Evolutionary conservation across 192 early-diverging fungal genomes (phyloP).

Genomic region (Gryganskiella cystojenkinii): DNA sequence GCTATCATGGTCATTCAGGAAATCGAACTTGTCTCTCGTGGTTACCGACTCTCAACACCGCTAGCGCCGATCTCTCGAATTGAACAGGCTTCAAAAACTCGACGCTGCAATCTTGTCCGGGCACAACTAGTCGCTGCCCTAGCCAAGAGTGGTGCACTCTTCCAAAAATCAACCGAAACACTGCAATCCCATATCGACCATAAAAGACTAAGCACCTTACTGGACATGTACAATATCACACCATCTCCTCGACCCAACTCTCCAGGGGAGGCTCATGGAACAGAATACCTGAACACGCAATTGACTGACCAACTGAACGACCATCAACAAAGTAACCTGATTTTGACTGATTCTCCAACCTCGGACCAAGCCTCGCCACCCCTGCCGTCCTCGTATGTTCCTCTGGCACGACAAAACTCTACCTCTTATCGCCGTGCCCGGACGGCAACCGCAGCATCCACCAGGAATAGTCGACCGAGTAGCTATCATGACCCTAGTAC

Average conservation of each 20-base stretch:
- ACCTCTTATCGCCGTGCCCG: conserved; percentile 18
- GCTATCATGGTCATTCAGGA: conserved; percentile 69
- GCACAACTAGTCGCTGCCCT: conserved; percentile 54
- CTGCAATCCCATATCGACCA: conserved; percentile 56
- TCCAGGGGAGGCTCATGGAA: conserved; percentile 5
- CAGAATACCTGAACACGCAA: not conserved
- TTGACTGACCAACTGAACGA: not conserved
- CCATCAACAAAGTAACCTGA: conserved; percentile 9
- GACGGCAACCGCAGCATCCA: conserved; percentile 10
- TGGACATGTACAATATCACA: conserved; percentile 65
- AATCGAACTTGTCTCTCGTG: conserved; percentile 71
- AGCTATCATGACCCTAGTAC: conserved; percentile 30
- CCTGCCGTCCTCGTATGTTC: conserved; percentile 26
- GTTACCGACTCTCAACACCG: conserved; percentile 68
- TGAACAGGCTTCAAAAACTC: conserved; percentile 62
- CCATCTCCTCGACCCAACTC: conserved; percentile 34
- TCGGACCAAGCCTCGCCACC: conserved; percentile 19
- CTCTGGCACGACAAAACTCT: conserved; percentile 32
- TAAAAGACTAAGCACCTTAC: conserved; percentile 51
- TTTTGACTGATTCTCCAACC: conserved; percentile 31
- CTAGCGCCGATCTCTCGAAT: conserved; percentile 72
- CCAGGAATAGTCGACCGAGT: conserved; percentile 30
- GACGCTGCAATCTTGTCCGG: conserved; percentile 63
- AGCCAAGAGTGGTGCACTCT: conserved; percentile 54
- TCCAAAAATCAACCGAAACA: conserved; percentile 59